Conservation (phyloP, 2,329 filamentous ascomycete genomes). For the Sporothrix brasiliensis region DNA sequence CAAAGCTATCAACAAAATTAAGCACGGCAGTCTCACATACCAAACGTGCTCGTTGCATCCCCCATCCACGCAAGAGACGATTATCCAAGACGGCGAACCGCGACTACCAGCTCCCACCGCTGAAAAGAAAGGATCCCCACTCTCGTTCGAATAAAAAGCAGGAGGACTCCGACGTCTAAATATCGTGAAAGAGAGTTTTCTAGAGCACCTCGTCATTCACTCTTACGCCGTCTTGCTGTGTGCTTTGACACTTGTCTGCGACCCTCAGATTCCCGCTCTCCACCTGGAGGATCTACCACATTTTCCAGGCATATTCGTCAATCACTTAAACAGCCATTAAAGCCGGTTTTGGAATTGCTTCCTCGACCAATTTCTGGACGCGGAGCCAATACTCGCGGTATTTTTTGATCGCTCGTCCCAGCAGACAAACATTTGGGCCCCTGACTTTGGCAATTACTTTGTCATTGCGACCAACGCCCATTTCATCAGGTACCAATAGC, state of each 20-base stretch:
- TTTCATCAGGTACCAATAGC: neutral
- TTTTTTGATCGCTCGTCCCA: slow-evolving; percentile 1
- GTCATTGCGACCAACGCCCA: neutral
- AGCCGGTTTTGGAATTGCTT: slow-evolving; percentile 30
- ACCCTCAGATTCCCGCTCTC: slow-evolving; percentile 3
- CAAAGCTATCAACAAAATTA: neutral
- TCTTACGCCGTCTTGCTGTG: neutral
- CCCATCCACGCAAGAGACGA: slow-evolving; percentile 15
- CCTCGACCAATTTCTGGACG: neutral
- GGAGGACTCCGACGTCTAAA: neutral
- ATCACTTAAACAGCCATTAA: slow-evolving; percentile 30
- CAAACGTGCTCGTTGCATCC: slow-evolving; percentile 1
- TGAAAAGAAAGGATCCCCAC: slow-evolving; percentile 2
- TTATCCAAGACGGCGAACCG: slow-evolving; percentile 8
- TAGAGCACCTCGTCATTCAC: neutral
- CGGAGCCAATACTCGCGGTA: neutral
- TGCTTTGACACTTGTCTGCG: slow-evolving; percentile 2
- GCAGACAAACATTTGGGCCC: neutral
- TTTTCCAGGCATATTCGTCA: slow-evolving; percentile 12
- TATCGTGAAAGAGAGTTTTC: neutral
- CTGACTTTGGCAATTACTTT: neutral
- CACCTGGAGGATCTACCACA: slow-evolving; percentile 20
- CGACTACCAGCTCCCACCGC: neutral
- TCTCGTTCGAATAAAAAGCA: slow-evolving; percentile 23
- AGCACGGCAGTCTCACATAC: slow-evolving; percentile 1